These are phyloP conservation scores for Gynostemma pentaphyllum DNA, from an alignment of 306 rosid genomes.

Conservation along the genomic window DNA sequence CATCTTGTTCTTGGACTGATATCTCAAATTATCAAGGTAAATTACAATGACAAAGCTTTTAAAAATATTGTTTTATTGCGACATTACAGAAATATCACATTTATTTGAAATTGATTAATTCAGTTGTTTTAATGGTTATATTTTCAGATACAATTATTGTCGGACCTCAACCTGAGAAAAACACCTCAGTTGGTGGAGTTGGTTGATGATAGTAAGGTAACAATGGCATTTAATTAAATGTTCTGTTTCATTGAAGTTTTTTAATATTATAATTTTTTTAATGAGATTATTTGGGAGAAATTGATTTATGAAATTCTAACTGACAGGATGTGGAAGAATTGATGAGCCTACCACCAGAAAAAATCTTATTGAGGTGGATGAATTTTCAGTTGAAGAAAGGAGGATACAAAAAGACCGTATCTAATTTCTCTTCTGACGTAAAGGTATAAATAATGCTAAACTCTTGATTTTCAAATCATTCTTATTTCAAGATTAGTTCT, in stretches of 20 bases:
- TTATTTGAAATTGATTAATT: neutral
- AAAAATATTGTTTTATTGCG: neutral
- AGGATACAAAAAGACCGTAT: slow-evolving; percentile 56
- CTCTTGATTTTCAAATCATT: neutral
- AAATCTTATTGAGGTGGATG: slow-evolving; percentile 92
- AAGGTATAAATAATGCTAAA: slow-evolving; percentile 41
- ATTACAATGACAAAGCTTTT: neutral
- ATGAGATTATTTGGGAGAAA: neutral
- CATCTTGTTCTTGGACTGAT: slow-evolving; percentile 94
- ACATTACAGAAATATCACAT: neutral
- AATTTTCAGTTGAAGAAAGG: slow-evolving; percentile 87
- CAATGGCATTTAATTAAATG: slow-evolving; percentile 9
- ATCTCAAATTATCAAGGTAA: slow-evolving; percentile 94
- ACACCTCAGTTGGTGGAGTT: slow-evolving; percentile 93
- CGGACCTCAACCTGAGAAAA: slow-evolving; percentile 88
- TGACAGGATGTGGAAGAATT: slow-evolving; percentile 91
- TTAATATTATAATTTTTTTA: neutral
- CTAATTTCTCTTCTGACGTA: slow-evolving; percentile 89
- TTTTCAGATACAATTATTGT: slow-evolving; percentile 82
- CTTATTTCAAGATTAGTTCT: neutral
- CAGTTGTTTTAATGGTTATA: neutral
- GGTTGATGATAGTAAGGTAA: slow-evolving; percentile 80
- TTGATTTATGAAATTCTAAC: slow-evolving; percentile 16
- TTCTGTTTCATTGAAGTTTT: neutral
- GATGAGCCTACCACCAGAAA: slow-evolving; percentile 93